Percentiles rank a stretch among this genome's conserved stretches.
Conservation (phyloP, 2,329 filamentous ascomycete genomes). For the Leptosphaerulina australis region DNA sequence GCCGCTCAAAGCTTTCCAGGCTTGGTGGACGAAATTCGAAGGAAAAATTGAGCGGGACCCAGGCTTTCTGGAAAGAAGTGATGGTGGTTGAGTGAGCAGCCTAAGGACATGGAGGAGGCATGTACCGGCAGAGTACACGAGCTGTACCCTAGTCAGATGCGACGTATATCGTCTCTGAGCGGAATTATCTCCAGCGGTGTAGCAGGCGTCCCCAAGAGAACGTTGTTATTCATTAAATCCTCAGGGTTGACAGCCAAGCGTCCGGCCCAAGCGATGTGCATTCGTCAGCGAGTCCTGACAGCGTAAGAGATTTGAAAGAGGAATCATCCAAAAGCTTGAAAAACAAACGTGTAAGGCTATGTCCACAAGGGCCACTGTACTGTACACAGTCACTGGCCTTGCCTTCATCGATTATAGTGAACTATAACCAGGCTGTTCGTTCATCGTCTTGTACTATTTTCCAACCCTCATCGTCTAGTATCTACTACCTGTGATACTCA, state of each 20-base stretch:
- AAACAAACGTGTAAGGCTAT: not conserved
- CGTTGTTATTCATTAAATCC: not conserved
- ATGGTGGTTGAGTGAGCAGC: conserved; percentile 47
- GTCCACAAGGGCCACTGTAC: not conserved
- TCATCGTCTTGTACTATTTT: too few relatives aligned
- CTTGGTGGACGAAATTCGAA: conserved; percentile 99
- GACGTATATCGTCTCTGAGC: not conserved
- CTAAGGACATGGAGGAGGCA: not conserved
- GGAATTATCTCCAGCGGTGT: not conserved
- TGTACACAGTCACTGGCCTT: not conserved
- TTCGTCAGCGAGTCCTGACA: not conserved
- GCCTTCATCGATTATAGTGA: too few relatives aligned
- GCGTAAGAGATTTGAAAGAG: not conserved
- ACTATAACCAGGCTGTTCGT: too few relatives aligned
- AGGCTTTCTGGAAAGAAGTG: conserved; percentile 79
- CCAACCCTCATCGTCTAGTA: too few relatives aligned
- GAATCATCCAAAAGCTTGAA: not conserved
- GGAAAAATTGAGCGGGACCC: conserved; percentile 83
- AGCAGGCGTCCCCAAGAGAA: not conserved
- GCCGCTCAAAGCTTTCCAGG: conserved; percentile 91
- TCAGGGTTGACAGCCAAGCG: not conserved
- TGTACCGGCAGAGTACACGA: not conserved
- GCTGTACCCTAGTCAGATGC: not conserved
- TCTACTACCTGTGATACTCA: too few relatives aligned
- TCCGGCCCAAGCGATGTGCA: not conserved